phyloP scores from a whole-genome alignment of 495 filamentous ascomycete species.

The Trichoderma orchidacearum region DNA sequence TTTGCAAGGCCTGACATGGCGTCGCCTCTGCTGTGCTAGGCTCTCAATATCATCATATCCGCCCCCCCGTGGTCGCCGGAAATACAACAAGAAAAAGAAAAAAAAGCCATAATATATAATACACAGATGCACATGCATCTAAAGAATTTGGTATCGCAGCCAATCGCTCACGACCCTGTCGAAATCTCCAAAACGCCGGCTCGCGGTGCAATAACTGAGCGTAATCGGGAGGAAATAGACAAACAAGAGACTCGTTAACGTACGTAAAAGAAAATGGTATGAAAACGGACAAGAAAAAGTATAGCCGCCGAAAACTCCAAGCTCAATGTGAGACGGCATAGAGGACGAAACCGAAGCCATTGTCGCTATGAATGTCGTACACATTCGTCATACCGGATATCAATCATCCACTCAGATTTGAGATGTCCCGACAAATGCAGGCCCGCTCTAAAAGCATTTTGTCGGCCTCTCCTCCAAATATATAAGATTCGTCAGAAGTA shows the following conservation, averaged over 20 bases:
- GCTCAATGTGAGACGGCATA: background rate
- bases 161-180: no score
- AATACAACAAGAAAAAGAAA: background rate
- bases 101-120: background rate
- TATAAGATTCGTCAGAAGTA: background rate
- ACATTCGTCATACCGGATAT: background rate
- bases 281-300: background rate
- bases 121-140: background rate
- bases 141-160: no score
- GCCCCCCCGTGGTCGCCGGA: background rate
- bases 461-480: background rate
- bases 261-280: background rate
- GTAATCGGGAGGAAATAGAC: background rate
- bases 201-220: background rate
- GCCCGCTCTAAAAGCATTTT: background rate
- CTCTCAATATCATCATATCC: background rate
- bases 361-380: background rate
- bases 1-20: background rate
- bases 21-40: background rate
- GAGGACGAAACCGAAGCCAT: background rate
- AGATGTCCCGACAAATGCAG: background rate
- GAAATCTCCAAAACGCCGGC: background rate
- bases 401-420: background rate
- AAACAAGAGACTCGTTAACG: background rate
- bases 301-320: background rate